Conservation (phyloP, 164 flowering plant genomes). For the Tinospora cordifolia region DNA sequence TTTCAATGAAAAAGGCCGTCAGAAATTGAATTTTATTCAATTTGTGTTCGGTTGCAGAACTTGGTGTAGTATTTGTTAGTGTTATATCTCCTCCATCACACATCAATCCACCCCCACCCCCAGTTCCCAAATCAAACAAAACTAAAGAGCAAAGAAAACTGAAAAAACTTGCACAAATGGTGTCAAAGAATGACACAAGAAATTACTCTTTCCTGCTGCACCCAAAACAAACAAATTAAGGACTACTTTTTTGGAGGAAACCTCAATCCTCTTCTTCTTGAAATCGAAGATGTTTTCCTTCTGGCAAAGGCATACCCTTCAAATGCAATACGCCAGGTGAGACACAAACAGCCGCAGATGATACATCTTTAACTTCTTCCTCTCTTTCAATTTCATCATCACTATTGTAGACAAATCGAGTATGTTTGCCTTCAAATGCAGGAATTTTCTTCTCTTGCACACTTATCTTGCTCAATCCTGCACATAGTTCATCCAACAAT, state of each 20-base stretch:
- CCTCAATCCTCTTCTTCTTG: slow-evolving; percentile 18
- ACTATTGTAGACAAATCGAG: slow-evolving; percentile 50
- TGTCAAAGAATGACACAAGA: slow-evolving; percentile 14
- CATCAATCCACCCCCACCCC: neutral
- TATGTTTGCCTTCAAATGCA: slow-evolving; percentile 45
- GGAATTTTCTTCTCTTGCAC: slow-evolving; percentile 21
- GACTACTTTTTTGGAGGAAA: neutral
- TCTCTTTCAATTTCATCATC: slow-evolving; percentile 39
- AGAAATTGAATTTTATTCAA: neutral
- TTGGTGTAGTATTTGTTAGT: neutral
- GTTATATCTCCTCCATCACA: neutral
- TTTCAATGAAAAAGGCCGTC: neutral
- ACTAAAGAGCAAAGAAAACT: neutral
- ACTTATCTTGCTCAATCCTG: slow-evolving; percentile 25
- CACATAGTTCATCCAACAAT: slow-evolving; percentile 45
- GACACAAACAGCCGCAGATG: slow-evolving; percentile 10
- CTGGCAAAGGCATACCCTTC: slow-evolving; percentile 51
- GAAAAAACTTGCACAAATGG: neutral
- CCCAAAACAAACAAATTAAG: neutral
- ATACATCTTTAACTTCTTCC: slow-evolving; percentile 12
- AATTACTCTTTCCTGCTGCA: too few species aligned
- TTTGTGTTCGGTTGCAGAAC: slow-evolving; percentile 3
- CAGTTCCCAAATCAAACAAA: neutral
- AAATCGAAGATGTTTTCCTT: slow-evolving; percentile 60
- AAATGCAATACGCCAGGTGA: slow-evolving; percentile 25